Percentiles rank a stretch among this genome's conserved stretches.
Conservation (phyloP, 495 filamentous ascomycete species). For the Aspergillus bridgeri region DNA sequence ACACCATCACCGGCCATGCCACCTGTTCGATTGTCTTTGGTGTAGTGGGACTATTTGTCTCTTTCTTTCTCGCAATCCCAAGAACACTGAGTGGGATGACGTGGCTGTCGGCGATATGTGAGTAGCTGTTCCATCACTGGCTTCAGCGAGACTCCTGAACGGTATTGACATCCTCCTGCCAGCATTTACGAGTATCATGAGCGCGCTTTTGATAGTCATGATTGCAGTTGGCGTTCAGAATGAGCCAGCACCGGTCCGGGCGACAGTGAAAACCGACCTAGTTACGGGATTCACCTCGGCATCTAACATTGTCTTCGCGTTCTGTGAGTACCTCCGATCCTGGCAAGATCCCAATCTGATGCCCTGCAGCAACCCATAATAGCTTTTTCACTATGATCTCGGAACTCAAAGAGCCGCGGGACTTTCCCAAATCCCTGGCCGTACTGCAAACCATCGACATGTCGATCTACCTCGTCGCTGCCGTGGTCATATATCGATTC, state of each 20-base stretch:
- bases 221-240: slow-evolving; percentile 49
- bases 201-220: slow-evolving; percentile 64
- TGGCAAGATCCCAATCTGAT: too few species aligned
- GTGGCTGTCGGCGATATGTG: slow-evolving; percentile 55
- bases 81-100: slow-evolving; percentile 52
- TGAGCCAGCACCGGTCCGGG: slow-evolving; percentile 3
- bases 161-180: too few species aligned
- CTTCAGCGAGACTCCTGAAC: too few species aligned
- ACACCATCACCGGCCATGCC: slow-evolving; percentile 54
- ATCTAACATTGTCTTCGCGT: slow-evolving; percentile 37
- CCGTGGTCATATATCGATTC: slow-evolving; percentile 55
- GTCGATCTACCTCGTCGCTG: slow-evolving; percentile 48
- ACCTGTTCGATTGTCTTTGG: slow-evolving; percentile 62
- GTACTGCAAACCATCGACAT: slow-evolving; percentile 56
- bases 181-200: slow-evolving; percentile 58
- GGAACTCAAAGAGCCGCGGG: slow-evolving; percentile 59
- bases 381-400: slow-evolving; percentile 66
- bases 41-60: slow-evolving; percentile 55
- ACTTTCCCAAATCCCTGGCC: slow-evolving; percentile 57
- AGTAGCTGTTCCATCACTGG: not conserved
- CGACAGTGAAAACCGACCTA: slow-evolving; percentile 8
- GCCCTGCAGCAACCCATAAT: slow-evolving; percentile 54
- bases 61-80: slow-evolving; percentile 57
- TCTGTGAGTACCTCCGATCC: slow-evolving; percentile 13
- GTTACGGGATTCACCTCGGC: slow-evolving; percentile 24